These are phyloP conservation scores for Paramyrothecium sp. DNA, from an alignment of 2,329 filamentous ascomycete genomes.

Conservation along the genomic window DNA sequence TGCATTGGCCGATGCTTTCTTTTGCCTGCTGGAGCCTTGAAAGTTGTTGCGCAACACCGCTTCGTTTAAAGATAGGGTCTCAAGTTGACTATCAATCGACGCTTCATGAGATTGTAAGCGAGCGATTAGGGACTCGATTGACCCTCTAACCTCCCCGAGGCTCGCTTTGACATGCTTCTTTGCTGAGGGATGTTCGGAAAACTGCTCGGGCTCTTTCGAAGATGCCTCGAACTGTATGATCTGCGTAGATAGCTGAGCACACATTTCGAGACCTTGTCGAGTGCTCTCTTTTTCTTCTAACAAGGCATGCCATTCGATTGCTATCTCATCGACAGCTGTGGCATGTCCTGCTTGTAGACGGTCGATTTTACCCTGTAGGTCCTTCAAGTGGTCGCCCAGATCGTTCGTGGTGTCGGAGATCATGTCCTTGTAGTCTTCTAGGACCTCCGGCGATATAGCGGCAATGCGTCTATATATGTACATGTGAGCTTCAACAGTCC, in stretches of 20 bases:
- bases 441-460: slow-evolving; percentile 8
- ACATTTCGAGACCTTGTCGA: slow-evolving; percentile 16
- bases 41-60: slow-evolving; percentile 10
- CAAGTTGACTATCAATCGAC: slow-evolving; percentile 12
- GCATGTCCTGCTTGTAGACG: slow-evolving; percentile 1
- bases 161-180: slow-evolving; percentile 14
- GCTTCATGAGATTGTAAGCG: slow-evolving; percentile 13
- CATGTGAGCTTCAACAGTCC: neutral
- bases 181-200: slow-evolving; percentile 14
- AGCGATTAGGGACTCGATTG: slow-evolving; percentile 12
- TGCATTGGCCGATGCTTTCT: slow-evolving; percentile 17
- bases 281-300: slow-evolving; percentile 20
- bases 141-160: slow-evolving; percentile 11
- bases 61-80: slow-evolving; percentile 8
- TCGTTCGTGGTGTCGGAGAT: slow-evolving; percentile 6
- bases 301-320: slow-evolving; percentile 13
- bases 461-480: slow-evolving; percentile 1
- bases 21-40: slow-evolving; percentile 15
- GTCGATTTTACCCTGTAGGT: slow-evolving; percentile 5
- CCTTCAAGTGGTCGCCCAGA: slow-evolving; percentile 6
- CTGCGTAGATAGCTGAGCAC: slow-evolving; percentile 16
- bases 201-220: slow-evolving; percentile 11
- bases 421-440: slow-evolving; percentile 9
- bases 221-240: slow-evolving; percentile 13
- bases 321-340: neutral